These are phyloP conservation scores for Verbascum thapsus DNA, from an alignment of 257 asterid genomes.

Conservation along the genomic window DNA sequence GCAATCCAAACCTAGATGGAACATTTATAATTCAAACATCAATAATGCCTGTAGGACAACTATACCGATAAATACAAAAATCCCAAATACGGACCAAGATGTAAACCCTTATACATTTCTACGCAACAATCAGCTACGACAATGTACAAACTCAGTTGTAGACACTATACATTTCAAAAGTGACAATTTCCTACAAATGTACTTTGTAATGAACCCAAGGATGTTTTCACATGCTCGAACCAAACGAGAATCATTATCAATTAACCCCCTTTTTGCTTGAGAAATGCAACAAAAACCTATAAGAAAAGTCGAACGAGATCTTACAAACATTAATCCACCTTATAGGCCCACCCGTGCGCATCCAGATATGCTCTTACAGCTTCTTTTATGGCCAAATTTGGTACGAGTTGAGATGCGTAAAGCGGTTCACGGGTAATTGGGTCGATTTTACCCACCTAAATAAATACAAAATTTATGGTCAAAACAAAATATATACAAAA, in stretches of 20 bases:
- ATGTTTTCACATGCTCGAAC: constrained; percentile 12
- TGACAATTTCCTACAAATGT: constrained; percentile 27
- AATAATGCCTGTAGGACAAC: too few relatives aligned
- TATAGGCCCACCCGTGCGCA: constrained; percentile 87
- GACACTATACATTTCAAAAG: constrained; percentile 34
- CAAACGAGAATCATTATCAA: constrained; percentile 10
- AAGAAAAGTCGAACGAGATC: constrained; percentile 5
- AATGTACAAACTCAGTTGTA: constrained; percentile 33
- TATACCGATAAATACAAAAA: too few relatives aligned
- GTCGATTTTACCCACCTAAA: constrained; percentile 82
- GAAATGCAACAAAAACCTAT: constrained; percentile 19
- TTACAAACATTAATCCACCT: constrained; percentile 43
- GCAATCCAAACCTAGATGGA: too few relatives aligned
- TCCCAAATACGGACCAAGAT: too few relatives aligned
- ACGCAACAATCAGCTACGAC: constrained; percentile 16
- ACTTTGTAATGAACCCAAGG: neutral
- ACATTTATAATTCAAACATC: too few relatives aligned
- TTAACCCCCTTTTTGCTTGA: constrained; percentile 16
- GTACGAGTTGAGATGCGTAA: constrained; percentile 59
- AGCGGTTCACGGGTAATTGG: constrained; percentile 80
- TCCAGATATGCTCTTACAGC: constrained; percentile 77
- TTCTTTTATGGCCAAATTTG: constrained; percentile 90
- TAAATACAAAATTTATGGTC: constrained; percentile 18
- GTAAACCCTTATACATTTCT: neutral
- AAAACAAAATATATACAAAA: constrained; percentile 7